Evolutionary conservation across 192 early-diverging fungal genomes (phyloP).

Genomic region (Funneliformis geosporum): DNA sequence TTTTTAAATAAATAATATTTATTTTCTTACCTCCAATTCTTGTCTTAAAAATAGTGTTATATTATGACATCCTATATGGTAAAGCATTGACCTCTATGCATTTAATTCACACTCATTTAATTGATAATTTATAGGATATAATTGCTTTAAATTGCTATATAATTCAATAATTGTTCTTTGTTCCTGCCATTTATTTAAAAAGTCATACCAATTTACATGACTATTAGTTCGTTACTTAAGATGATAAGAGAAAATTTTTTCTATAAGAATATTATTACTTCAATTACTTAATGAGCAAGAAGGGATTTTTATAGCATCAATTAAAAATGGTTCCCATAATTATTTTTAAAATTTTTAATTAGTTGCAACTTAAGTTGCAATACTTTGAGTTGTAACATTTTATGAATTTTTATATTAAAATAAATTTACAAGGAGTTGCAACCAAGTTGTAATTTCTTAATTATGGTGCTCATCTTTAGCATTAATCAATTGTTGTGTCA

Average conservation of each 20-base stretch:
- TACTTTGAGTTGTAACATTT: no score
- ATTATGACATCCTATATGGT: neutral
- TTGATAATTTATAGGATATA: neutral
- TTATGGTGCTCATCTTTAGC: no score
- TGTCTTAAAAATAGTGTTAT: neutral
- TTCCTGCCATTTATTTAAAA: neutral
- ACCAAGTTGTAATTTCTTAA: no score
- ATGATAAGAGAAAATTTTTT: neutral
- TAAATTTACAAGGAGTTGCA: no score
- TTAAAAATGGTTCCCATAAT: no score
- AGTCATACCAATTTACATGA: neutral
- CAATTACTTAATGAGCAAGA: neutral
- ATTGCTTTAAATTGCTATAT: neutral
- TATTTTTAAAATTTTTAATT: no score
- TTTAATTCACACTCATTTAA: neutral
- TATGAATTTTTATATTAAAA: no score
- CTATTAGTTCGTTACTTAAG: neutral
- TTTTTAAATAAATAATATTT: neutral
- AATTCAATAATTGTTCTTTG: neutral
- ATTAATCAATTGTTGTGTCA: neutral
- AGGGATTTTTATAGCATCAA: neutral
- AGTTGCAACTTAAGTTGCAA: no score
- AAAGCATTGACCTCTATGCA: neutral
- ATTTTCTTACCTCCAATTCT: neutral
- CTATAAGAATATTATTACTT: neutral